Percentiles rank a stretch among this genome's conserved stretches.
Evolutionary conservation across 2,329 filamentous ascomycete species (phyloP).

Genomic region (Alternaria arborescens): DNA sequence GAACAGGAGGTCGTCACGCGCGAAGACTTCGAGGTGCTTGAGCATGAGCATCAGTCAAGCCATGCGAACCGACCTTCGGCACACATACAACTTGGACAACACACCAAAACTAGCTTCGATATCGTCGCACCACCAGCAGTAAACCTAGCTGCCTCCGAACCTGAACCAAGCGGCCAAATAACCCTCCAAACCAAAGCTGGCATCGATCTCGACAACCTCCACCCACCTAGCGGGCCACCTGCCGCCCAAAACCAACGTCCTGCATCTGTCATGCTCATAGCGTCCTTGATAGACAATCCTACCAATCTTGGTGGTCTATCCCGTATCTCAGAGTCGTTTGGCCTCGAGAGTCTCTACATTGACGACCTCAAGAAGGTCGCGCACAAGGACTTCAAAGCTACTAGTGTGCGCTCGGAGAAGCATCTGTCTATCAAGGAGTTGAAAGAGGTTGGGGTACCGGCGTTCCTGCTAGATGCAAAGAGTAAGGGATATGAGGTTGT

Average conservation of each 20-base stretch:
- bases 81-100: constrained; percentile 24
- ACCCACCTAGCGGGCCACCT: constrained; percentile 29
- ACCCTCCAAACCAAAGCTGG: constrained; percentile 64
- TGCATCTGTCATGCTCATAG: constrained; percentile 57
- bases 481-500: constrained; percentile 60
- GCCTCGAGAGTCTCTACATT: constrained; percentile 57
- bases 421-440: constrained; percentile 58
- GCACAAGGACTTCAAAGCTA: constrained; percentile 60
- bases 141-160: neutral
- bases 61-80: constrained; percentile 24
- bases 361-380: constrained; percentile 51
- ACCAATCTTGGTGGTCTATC: constrained; percentile 62
- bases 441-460: constrained; percentile 40
- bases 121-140: neutral
- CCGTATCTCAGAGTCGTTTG: constrained; percentile 62
- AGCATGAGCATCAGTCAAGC: constrained; percentile 31
- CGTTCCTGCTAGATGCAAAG: constrained; percentile 54
- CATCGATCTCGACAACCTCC: constrained; percentile 48
- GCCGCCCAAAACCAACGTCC: constrained; percentile 31
- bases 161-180: constrained; percentile 14
- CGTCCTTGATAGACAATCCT: constrained; percentile 60
- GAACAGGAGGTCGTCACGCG: constrained; percentile 49
- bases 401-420: constrained; percentile 59
- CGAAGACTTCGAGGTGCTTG: constrained; percentile 53
- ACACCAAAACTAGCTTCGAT: neutral